phyloP scores from a whole-genome alignment of 2,329 filamentous ascomycete genomes.

The Blastomyces gilchristii region DNA sequence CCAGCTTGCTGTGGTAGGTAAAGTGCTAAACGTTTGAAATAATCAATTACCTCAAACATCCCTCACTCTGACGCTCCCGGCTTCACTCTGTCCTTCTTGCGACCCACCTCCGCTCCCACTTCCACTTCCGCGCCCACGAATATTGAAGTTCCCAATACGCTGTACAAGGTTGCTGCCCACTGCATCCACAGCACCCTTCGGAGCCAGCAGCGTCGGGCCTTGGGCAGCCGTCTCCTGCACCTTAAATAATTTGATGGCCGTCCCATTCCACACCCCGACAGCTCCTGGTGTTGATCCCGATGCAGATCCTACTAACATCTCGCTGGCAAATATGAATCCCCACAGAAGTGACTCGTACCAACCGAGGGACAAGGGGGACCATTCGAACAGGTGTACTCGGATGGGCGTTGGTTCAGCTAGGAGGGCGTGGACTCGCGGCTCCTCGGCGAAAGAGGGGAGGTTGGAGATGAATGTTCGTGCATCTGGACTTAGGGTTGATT shows the following conservation, averaged over 20 bases:
- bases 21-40: conserved; percentile 1
- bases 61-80: conserved; percentile 25
- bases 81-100: conserved; percentile 25
- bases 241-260: conserved; percentile 74
- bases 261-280: conserved; percentile 90
- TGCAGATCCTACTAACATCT: conserved; percentile 56
- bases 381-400: conserved; percentile 83
- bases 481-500: conserved; percentile 29
- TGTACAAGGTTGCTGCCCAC: conserved; percentile 84
- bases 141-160: conserved; percentile 70
- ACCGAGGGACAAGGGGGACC: conserved; percentile 78
- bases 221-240: conserved; percentile 75
- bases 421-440: conserved; percentile 56
- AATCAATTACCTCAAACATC: conserved; percentile 24
- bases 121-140: conserved; percentile 42
- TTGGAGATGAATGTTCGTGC: conserved; percentile 35
- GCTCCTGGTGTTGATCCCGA: conserved; percentile 58
- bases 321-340: conserved; percentile 82
- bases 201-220: conserved; percentile 71
- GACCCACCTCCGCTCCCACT: conserved; percentile 15
- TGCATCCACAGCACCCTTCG: conserved; percentile 82
- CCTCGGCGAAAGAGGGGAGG: conserved; percentile 35
- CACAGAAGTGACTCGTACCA: conserved; percentile 96
- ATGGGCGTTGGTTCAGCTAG: conserved; percentile 58
- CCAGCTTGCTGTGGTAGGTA: not conserved